Evolutionary conservation across 805 yeast species (phyloP), one percentile per base, ranked within the genome.

Genomic region (Vanderwaltozyma yarrowii): DNA sequence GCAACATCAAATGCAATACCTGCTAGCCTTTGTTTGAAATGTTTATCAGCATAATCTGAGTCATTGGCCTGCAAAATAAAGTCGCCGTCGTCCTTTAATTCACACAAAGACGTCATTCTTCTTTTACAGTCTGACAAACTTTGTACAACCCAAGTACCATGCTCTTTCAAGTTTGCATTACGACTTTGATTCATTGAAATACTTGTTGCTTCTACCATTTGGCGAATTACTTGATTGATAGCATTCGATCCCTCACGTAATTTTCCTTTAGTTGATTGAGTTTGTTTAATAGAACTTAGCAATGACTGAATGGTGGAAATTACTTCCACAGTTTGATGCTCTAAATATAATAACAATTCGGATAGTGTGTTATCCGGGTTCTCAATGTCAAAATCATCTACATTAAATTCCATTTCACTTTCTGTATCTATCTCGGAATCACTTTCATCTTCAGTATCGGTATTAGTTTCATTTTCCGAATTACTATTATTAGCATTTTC

Each of bases 1-100:
- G 96, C 96, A 64, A 89, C 84, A 58, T 89, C 97, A 65, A 87
- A 89, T 21, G 95, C 89, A 47, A 88, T 81, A 3, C 96, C 96
- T 0, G 97, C 97, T 47, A 89, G 73, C 52, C 96, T 74, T 61
- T 89, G 96, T 61, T 85, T 85, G 66, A 87, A 80, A 49, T 82
- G 82, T 59, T 83, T 81, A 56, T 86, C 94, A 2, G 96, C 96
- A 54, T 72, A 78, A 38, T 79, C 85, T 26, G 52, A 62, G 45
- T 78, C 83, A 32, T 61, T 60, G 17, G 52, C 51, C 14, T 63
- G 60, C 20, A 56, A 57, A 18, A 46, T 60, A 9, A 50, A 37
- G n/a, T 36, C 35, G 17, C 56, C 60, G 32, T 65, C 66, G 6
- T 51, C 54, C 3, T 57, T 58, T 19, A 53, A 43, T 10, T 54